Evolutionary conservation across 345 rosid genomes (phyloP), one percentile per base, ranked within the genome.

Genomic region (Acer saccharum): DNA sequence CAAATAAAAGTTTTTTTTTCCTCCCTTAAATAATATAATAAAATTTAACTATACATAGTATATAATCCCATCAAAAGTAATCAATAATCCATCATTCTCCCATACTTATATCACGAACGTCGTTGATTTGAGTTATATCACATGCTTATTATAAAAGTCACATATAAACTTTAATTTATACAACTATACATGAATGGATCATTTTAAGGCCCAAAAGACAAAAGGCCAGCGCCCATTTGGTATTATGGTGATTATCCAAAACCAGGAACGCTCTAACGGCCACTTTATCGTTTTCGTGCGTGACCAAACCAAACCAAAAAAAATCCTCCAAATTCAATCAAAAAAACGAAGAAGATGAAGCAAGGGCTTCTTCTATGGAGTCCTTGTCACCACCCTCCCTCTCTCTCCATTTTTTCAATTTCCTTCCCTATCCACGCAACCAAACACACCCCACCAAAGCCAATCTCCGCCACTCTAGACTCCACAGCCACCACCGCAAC

Each of bases 351-450:
- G 70, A 84, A 80, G 78, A 92, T 88, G 93, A 82, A 83, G 85
- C 92, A 80, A 68, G 91, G 91, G 77, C 93, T 90, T 84, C 90
- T 85, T 73, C 90, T 67, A 72, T 90, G 97, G 95, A 88, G 84
- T 87, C 91, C 84, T 75, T 84, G 87, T 83, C 74, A 54, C 74
- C 77, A 62, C 75, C 18, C 50, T 12, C 44, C 78, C 67, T 55
- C 52, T 1, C 79, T 69, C 10, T 79, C 76, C 2, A 21, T 79
- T 73, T 87, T 75, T 72, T 85, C 86, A 48, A 32, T 83, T 54
- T 80, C 83, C 72, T 62, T 78, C 60, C 41, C 50, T 50, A 54
- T 72, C 21, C 63, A 79, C 1, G 58, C 68, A 78, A 25, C 79
- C 71, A 83, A 66, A 76, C 80, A 17, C 64, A 1, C 74, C 11